Base-by-base conservation (phyloP, 768 basidiomycete genomes). In the Mycena rosella region DNA sequence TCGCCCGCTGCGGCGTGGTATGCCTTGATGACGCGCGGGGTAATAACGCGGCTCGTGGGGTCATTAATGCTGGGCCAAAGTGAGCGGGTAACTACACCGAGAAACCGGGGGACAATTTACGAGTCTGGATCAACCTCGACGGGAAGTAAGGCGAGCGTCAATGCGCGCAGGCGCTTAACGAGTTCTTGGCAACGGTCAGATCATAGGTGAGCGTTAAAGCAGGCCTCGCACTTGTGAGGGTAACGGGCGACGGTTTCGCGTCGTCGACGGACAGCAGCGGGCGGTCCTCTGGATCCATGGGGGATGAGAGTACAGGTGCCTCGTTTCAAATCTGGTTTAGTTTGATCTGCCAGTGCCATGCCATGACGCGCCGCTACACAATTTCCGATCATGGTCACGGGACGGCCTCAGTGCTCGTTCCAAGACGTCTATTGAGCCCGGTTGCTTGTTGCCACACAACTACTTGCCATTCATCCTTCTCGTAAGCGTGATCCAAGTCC, bases 1-100 rank as follows among this genome's bases (percentile, higher is more conserved):
- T 97, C 95, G 8, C 96, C 96, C 10, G 93, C 96, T 26, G 94
- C 91, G 55, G 86, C 87, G 29, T 83, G 85, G 74, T 91, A 98
- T 1, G 95, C 89, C 44, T 83, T 81, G 64, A 98, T 87, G 49
- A 97, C 93, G 56, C 84, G 82, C 0, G 91, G 91, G 0, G 95
- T 96, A 48, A 97, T 93, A 56, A 96, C 84, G 64, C 94, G 87
- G 77, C 91, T 93, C 0, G 93, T 96, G 0, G 95, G 88, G 36
- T 91, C 90, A 73, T 84, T 88, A 60, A 98, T 87, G 26, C 78
- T 84, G 36, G 20, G n/a, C 14, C 22, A 42, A 29, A 51, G 40
- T 59, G 26, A 63, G 47, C 22, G 17, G 29, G 6, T 20, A 20
- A 11, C 15, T 42, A 15, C 17, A 22, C 1, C 6, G 14, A 14